phyloP scores from a whole-genome alignment of 2,329 filamentous ascomycete genomes.

The Hortaea werneckii region DNA sequence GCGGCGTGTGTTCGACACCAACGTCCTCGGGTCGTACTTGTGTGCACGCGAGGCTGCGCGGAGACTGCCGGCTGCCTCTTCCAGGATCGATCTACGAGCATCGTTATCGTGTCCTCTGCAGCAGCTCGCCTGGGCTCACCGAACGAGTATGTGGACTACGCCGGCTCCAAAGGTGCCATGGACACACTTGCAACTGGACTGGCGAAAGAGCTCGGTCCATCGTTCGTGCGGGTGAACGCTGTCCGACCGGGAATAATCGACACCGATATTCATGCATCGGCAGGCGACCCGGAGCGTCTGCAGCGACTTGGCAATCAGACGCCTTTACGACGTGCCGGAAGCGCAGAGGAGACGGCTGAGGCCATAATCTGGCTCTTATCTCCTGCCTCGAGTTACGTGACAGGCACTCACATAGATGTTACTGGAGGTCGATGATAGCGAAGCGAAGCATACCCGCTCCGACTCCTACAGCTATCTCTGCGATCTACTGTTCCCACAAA shows the following conservation, averaged over 20 bases:
- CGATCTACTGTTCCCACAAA: background rate
- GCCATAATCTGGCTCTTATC: constrained; percentile 19
- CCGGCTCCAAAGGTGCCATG: constrained; percentile 19
- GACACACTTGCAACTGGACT: constrained; percentile 18
- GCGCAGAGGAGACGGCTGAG: constrained; percentile 19
- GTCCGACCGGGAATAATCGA: constrained; percentile 19
- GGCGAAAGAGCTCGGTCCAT: constrained; percentile 17
- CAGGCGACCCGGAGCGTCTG: constrained; percentile 14
- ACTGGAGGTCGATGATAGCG: constrained; percentile 8
- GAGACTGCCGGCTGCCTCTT: constrained; percentile 7
- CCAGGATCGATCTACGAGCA: constrained; percentile 5
- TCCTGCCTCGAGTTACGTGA: constrained; percentile 9
- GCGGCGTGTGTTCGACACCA: constrained; percentile 15
- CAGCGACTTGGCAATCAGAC: constrained; percentile 14
- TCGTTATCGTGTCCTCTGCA: constrained; percentile 19
- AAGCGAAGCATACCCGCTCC: background rate
- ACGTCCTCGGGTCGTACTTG: constrained; percentile 19
- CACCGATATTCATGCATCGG: constrained; percentile 17
- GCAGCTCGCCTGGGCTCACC: constrained; percentile 17
- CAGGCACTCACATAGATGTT: constrained; percentile 11
- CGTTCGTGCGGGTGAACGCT: constrained; percentile 16
- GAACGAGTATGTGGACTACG: constrained; percentile 21
- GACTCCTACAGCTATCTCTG: constrained; percentile 51
- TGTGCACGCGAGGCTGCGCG: constrained; percentile 20
- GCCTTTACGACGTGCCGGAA: constrained; percentile 16